phyloP scores from a whole-genome alignment of 1,284 basidiomycete species.

The Moesziomyces parantarcticus region DNA sequence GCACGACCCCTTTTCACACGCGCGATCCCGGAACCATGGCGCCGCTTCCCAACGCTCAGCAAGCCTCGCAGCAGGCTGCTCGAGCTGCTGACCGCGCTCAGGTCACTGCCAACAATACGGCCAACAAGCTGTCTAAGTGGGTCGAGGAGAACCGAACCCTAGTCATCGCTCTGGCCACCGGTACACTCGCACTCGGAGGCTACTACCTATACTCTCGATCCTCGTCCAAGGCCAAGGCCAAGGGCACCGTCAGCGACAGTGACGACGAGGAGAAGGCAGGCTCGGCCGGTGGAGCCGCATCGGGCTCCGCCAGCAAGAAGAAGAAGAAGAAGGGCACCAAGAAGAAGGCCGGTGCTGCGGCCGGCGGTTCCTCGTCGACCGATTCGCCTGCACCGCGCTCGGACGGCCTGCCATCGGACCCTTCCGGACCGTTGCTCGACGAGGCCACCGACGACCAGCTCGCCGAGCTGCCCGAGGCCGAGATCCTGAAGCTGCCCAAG shows the following conservation, averaged over 20 bases:
- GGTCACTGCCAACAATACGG: conserved; percentile 50
- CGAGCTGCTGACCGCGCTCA: conserved; percentile 46
- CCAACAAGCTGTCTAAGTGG: conserved; percentile 59
- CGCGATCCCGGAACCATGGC: conserved; percentile 25
- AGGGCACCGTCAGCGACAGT: conserved; percentile 30
- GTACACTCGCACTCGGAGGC: conserved; percentile 56
- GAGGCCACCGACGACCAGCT: conserved; percentile 63
- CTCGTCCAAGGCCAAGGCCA: conserved; percentile 36
- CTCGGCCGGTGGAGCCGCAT: conserved; percentile 25
- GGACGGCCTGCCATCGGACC: conserved; percentile 31
- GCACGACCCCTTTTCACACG: neutral
- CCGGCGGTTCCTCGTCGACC: conserved; percentile 17
- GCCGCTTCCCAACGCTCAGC: conserved; percentile 46
- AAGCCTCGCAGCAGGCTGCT: conserved; percentile 50
- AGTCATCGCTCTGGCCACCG: conserved; percentile 59
- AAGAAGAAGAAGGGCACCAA: conserved; percentile 64
- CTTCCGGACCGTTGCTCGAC: conserved; percentile 61
- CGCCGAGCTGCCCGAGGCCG: conserved; percentile 53
- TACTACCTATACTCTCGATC: conserved; percentile 58
- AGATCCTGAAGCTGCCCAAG: conserved; percentile 57
- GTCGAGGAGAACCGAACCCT: conserved; percentile 62
- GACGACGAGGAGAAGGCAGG: conserved; percentile 48
- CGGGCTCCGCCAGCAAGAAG: conserved; percentile 32
- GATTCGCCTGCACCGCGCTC: conserved; percentile 30
- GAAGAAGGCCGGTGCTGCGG: conserved; percentile 37